phyloP scores from a whole-genome alignment of 768 basidiomycete genomes.

The Suillus ampliporus region DNA sequence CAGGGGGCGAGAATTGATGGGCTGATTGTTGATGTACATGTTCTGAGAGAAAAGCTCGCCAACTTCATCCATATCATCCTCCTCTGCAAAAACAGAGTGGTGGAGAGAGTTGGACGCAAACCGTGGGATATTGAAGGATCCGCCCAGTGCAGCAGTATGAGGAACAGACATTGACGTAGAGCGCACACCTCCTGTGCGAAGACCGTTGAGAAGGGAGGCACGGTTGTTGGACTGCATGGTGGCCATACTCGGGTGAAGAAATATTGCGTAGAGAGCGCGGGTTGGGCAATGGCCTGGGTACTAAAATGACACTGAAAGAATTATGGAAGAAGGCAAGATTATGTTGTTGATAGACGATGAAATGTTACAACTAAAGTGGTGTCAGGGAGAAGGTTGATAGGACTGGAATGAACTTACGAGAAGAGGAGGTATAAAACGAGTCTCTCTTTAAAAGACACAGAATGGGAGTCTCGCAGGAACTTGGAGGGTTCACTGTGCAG shows the following conservation, averaged over 20 bases:
- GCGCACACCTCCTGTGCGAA: slow-evolving; percentile 90
- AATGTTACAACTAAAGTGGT: slow-evolving; percentile 21
- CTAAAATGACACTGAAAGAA: slow-evolving; percentile 26
- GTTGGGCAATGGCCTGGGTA: slow-evolving; percentile 10
- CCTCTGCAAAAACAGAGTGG: slow-evolving; percentile 51
- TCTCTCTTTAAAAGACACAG: slow-evolving; percentile 16
- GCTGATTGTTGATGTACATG: slow-evolving; percentile 54
- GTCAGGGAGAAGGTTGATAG: neutral
- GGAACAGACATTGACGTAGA: slow-evolving; percentile 65
- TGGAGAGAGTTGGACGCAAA: slow-evolving; percentile 51
- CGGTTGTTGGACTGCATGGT: slow-evolving; percentile 59
- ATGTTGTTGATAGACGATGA: slow-evolving; percentile 20
- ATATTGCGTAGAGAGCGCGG: slow-evolving; percentile 19
- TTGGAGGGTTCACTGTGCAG: neutral
- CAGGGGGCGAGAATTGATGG: slow-evolving; percentile 52
- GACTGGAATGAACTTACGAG: neutral
- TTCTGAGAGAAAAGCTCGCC: slow-evolving; percentile 59
- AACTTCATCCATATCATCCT: slow-evolving; percentile 65
- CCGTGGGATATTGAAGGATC: slow-evolving; percentile 68
- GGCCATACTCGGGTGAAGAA: slow-evolving; percentile 42
- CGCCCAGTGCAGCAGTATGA: slow-evolving; percentile 68
- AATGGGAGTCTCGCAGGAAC: slow-evolving; percentile 9
- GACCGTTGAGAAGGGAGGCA: slow-evolving; percentile 86
- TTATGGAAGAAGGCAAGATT: slow-evolving; percentile 40
- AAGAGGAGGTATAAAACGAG: slow-evolving; percentile 22